Percentiles rank a stretch among this genome's conserved stretches.
Evolutionary conservation across 805 yeast species (phyloP).

Genomic region (Nakazawaea populi): DNA sequence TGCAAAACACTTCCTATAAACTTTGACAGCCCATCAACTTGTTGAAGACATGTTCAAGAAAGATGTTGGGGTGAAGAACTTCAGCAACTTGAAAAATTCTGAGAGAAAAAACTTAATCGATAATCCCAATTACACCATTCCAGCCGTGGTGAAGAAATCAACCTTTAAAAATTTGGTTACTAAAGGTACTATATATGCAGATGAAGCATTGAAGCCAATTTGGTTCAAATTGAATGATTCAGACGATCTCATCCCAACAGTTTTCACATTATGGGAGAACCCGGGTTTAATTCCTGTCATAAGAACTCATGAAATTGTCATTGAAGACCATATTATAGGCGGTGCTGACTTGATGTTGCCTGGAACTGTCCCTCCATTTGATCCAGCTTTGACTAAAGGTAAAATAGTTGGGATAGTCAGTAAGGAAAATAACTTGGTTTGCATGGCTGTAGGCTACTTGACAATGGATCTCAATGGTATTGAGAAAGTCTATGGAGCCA

Average conservation of each 20-base stretch:
- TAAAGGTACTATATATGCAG: conserved; percentile 59
- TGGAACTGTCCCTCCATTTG: conserved; percentile 61
- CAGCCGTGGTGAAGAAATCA: conserved; percentile 55
- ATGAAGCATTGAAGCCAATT: conserved; percentile 58
- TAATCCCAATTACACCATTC: conserved; percentile 37
- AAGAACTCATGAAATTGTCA: conserved; percentile 67
- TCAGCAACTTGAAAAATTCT: conserved; percentile 75
- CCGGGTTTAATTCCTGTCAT: conserved; percentile 65
- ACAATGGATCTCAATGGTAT: conserved; percentile 37
- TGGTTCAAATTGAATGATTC: conserved; percentile 61
- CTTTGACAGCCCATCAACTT: no score
- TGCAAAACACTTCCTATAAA: no score
- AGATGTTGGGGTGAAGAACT: conserved; percentile 57
- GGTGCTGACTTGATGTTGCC: conserved; percentile 85
- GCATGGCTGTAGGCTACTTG: conserved; percentile 69
- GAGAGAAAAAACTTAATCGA: conserved; percentile 58
- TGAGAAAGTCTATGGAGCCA: conserved; percentile 47
- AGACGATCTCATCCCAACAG: conserved; percentile 56
- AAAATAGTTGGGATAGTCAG: conserved; percentile 68
- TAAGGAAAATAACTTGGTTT: conserved; percentile 50
- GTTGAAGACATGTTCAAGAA: conserved; percentile 43
- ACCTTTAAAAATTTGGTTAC: conserved; percentile 50
- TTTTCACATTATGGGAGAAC: conserved; percentile 65
- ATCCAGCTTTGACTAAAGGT: conserved; percentile 40
- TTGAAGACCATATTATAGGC: conserved; percentile 50